Evolutionary conservation across 2,329 filamentous ascomycete genomes (phyloP), one percentile per base, ranked within the genome.

Genomic region (Botrytis hyacinthi): DNA sequence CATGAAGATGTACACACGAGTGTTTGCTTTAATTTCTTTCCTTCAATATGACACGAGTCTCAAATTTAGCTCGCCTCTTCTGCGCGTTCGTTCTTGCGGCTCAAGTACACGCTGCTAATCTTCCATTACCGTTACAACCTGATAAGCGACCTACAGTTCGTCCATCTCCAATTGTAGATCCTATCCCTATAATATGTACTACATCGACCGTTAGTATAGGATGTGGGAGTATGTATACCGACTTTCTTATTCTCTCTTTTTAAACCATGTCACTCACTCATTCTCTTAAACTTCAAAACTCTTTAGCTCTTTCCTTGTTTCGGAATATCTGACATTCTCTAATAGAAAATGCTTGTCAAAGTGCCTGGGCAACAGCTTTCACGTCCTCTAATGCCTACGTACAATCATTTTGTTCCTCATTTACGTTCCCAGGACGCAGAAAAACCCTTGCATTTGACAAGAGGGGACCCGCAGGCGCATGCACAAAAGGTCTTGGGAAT

Each of bases 351-450:
- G 22, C 42, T 14, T 71, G 57, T 9, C 54, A 71, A 48, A 71
- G 42, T 51, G 57, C 69, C n/a, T 71, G 69, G 69, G 57, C 57
- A 9, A 62, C 69, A 62, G 32, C 54, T n/a, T 63, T 60, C 29
- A 71, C 57, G 12, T 61, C 69, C 4, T 60, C 54, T 42, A 48
- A 44, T 16, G 3, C 26, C 22, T 63, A 71, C 32, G 5, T 71
- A 0, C 40, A 62, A 20, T 46, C 26, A 5, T 71, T 71, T 26
- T 71, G 57, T 32, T 48, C 54, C 10, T 71, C 69, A 7, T 71
- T 51, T 35, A 71, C 69, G 10, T 48, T 44, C 1, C 20, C 26
- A 12, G 26, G 37, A 20, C 60, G 67, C 51, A 42, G 16, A 35
- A 59, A 35, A 1, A 42, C 29, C 1, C 29, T 60, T 7, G 6